These are phyloP conservation scores for Colletotrichum neosansevieriae DNA, from an alignment of 2,329 filamentous ascomycete genomes.

Conservation along the genomic window DNA sequence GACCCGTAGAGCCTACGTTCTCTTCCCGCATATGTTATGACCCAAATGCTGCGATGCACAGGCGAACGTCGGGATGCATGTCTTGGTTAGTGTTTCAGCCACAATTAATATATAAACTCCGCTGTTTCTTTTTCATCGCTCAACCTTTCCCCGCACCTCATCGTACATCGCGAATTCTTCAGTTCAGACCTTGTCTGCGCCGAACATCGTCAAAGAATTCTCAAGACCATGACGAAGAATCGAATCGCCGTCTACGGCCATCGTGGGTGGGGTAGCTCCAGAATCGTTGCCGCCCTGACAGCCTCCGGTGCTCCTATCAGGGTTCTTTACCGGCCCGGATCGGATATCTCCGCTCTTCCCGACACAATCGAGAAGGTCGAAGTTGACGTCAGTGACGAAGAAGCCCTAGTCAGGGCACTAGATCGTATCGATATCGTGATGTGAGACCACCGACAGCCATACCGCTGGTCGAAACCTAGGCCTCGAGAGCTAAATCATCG, in stretches of 20 bases:
- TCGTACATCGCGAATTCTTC: too few species aligned
- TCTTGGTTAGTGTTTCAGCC: neutral
- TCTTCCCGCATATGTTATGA: too few species aligned
- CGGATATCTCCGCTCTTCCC: conserved; percentile 44
- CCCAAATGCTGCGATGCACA: too few species aligned
- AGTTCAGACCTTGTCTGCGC: neutral
- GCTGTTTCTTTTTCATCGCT: too few species aligned
- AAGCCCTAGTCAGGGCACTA: conserved; percentile 7
- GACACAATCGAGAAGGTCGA: neutral
- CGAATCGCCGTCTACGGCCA: conserved; percentile 48
- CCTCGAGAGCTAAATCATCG: neutral
- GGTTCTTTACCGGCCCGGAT: conserved; percentile 45
- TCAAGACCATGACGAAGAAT: conserved; percentile 43
- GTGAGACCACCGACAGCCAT: neutral
- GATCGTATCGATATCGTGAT: conserved; percentile 32
- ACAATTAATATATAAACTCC: neutral
- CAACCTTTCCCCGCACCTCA: neutral
- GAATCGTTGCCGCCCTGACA: conserved; percentile 43
- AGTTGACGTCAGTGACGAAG: conserved; percentile 29
- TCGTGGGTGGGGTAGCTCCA: conserved; percentile 45
- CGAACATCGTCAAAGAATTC: neutral
- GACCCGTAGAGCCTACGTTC: too few species aligned
- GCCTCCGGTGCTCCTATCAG: conserved; percentile 45
- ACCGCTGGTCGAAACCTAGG: neutral
- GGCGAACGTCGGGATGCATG: neutral